Conservation (phyloP, 305 asterid genomes). For the Euphrasia arctica region DNA sequence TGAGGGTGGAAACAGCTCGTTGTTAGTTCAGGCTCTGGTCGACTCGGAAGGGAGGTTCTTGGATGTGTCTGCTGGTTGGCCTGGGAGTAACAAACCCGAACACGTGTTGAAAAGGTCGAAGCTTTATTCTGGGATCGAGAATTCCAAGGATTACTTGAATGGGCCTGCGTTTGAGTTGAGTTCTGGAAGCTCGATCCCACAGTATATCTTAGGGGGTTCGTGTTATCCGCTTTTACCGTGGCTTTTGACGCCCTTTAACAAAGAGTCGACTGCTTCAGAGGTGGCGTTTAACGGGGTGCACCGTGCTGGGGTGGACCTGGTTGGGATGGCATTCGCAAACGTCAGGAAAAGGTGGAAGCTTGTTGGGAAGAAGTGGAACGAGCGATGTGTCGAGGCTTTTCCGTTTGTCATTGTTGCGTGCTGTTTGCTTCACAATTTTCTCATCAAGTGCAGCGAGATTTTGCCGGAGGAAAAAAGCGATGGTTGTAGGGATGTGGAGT, state of each 20-base stretch:
- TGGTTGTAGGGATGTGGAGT: constrained; percentile 28
- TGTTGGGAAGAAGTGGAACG: constrained; percentile 68
- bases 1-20: constrained; percentile 43
- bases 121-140: constrained; percentile 59
- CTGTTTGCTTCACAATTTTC: constrained; percentile 91
- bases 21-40: constrained; percentile 82
- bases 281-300: constrained; percentile 61
- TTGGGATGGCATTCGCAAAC: constrained; percentile 54
- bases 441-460: constrained; percentile 81
- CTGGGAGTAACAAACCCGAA: constrained; percentile 46
- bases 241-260: constrained; percentile 66
- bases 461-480: constrained; percentile 45
- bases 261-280: constrained; percentile 36
- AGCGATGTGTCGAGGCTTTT: constrained; percentile 68
- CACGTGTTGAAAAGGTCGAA: constrained; percentile 55
- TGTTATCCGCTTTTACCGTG: constrained; percentile 74
- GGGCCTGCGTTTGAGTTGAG: constrained; percentile 60
- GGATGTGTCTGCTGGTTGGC: constrained; percentile 96
- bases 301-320: constrained; percentile 52
- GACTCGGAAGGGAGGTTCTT: constrained; percentile 93
- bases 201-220: constrained; percentile 72
- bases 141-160: constrained; percentile 53
- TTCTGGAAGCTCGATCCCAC: constrained; percentile 57
- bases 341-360: constrained; percentile 75
- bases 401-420: constrained; percentile 72